Conservation (phyloP, 306 rosid species). For the Cicer pinnatifidum region DNA sequence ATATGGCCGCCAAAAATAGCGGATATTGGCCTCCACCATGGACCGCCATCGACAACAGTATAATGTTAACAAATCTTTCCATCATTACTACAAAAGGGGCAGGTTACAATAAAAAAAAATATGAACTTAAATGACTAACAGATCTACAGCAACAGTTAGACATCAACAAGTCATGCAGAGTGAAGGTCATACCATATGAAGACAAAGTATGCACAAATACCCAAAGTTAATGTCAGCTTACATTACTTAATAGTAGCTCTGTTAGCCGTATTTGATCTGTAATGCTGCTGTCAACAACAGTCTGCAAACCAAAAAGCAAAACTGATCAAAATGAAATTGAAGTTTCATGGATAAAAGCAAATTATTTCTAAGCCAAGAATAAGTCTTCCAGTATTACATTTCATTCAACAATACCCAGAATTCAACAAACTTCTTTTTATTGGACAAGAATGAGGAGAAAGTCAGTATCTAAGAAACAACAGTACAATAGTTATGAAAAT, state of each 20-base stretch:
- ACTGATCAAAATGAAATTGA: conserved; percentile 22
- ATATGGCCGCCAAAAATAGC: too few relatives aligned
- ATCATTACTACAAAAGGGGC: background rate
- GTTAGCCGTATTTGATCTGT: conserved; percentile 87
- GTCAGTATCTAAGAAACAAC: conserved; percentile 4
- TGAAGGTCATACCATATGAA: conserved; percentile 33
- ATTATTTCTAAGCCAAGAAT: background rate
- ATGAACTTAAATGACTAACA: conserved; percentile 14
- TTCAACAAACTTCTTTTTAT: background rate
- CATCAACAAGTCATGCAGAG: conserved; percentile 31
- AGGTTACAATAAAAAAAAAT: conserved; percentile 14
- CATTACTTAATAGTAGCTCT: conserved; percentile 80
- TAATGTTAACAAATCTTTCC: background rate
- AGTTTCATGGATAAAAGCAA: conserved; percentile 13
- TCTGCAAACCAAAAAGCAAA: conserved; percentile 56
- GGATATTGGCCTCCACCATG: too few relatives aligned
- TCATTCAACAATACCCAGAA: background rate
- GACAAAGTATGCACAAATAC: conserved; percentile 41
- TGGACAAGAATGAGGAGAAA: conserved; percentile 16
- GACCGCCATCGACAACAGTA: too few relatives aligned
- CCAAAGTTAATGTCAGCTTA: conserved; percentile 56
- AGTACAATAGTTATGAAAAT: background rate
- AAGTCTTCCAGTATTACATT: too few relatives aligned
- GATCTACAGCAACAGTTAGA: conserved; percentile 16
- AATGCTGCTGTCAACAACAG: conserved; percentile 83